phyloP scores from a whole-genome alignment of 345 rosid species.

The Populus davidiana region DNA sequence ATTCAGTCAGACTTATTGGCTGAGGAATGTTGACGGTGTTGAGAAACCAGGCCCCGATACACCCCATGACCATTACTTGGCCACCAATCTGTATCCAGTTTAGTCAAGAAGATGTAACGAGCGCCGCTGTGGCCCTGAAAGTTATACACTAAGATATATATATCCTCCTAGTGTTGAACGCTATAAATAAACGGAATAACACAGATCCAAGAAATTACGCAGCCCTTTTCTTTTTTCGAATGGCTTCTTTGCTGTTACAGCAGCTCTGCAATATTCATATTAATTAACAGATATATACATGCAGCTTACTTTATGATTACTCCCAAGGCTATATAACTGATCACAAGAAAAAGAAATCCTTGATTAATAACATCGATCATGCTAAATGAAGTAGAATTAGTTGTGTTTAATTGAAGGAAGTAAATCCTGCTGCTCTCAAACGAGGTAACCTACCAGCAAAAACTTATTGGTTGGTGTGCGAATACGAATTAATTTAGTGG shows the following conservation, averaged over 20 bases:
- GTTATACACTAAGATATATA: not conserved
- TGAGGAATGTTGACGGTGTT: slow-evolving; percentile 51
- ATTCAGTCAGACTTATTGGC: slow-evolving; percentile 44
- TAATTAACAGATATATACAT: not conserved
- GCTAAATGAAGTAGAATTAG: no score
- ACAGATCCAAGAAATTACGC: not conserved
- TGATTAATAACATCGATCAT: no score
- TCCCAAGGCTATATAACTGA: not conserved
- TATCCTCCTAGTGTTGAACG: no score
- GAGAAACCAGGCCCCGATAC: slow-evolving; percentile 35
- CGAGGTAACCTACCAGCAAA: no score
- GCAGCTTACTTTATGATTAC: not conserved
- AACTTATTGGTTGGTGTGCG: not conserved
- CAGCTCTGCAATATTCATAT: not conserved
- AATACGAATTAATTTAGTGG: not conserved
- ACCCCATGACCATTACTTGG: slow-evolving; percentile 1
- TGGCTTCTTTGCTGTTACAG: not conserved
- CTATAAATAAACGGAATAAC: no score
- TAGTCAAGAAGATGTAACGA: not conserved
- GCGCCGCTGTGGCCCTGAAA: not conserved
- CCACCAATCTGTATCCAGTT: not conserved
- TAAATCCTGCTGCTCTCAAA: no score
- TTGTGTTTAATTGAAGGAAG: no score
- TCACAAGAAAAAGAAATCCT: not conserved
- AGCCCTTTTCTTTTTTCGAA: not conserved